Evolutionary conservation across 2,329 filamentous ascomycete genomes (phyloP), one percentile per base, ranked within the genome.

Genomic region (Harringtonia lauricola): DNA sequence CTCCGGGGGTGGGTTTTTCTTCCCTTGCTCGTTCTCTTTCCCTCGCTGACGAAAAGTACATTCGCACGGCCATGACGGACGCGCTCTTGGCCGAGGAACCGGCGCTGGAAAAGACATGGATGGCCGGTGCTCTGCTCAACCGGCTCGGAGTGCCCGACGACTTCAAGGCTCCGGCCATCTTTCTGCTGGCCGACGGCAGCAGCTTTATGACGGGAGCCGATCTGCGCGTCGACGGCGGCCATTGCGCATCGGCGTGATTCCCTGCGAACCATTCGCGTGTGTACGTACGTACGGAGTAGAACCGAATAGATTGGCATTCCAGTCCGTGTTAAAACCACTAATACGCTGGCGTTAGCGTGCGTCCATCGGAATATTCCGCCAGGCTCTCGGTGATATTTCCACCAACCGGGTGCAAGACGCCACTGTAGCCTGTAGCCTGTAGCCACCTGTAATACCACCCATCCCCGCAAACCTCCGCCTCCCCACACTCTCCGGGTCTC

Each of bases 101-200:
- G 0, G 78, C 79, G 29, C 60, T 69, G 35, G 59, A 56, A 43
- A 57, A 63, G 39, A 70, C 75, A 42, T 87, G 83, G 82, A 74
- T 79, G 41, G 73, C 67, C 43, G 76, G 84, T 61, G 86, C 86
- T 57, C 86, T 86, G 82, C 66, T 87, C 49, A 79, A 72, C 2
- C 65, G 75, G 18, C 60, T 81, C 33, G 75, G 73, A 19, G 59
- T 60, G 17, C 71, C 76, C 0, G 64, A 68, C 38, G 76, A 81
- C 52, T 80, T 79, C 55, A 70, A 75, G 51, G 74, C 76, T 0
- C 71, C 74, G 0, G 74, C 71, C 2, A 61, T 79, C 10, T 82
- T 79, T 52, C 62, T 81, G 49, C 58, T 81, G 24, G 76, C 73
- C 49, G 70, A 74, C 51, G 76, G 76, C 1, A 79, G 74, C 54